phyloP scores from a whole-genome alignment of 2,329 filamentous ascomycete genomes.

The Penicillium sp. region DNA sequence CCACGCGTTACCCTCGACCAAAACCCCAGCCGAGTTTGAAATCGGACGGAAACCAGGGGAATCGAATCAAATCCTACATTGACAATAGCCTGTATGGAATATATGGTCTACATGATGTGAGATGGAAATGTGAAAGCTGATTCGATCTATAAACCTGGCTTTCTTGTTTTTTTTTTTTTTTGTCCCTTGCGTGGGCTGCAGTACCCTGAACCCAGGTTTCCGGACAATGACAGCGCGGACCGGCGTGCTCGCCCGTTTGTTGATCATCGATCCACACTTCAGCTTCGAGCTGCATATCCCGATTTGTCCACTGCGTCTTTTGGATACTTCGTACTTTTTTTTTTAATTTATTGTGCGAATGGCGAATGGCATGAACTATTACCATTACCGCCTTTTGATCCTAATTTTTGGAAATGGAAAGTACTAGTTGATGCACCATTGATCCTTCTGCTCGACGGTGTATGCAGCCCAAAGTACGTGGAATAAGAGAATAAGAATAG shows the following conservation, averaged over 20 bases:
- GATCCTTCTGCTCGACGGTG: not conserved
- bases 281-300: not conserved
- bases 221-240: slow-evolving; percentile 18
- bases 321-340: not conserved
- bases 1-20: slow-evolving; percentile 6
- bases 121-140: slow-evolving; percentile 10
- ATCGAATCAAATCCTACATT: not conserved
- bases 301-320: too few relatives aligned
- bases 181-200: slow-evolving; percentile 21
- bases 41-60: not conserved
- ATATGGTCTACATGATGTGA: slow-evolving; percentile 14
- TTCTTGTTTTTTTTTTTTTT: not conserved
- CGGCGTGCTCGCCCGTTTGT: slow-evolving; percentile 19
- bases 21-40: slow-evolving; percentile 8
- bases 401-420: not conserved
- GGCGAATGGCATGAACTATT: not conserved
- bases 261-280: slow-evolving; percentile 19
- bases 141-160: slow-evolving; percentile 11
- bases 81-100: not conserved
- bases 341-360: not conserved
- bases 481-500: not conserved
- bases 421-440: slow-evolving; percentile 4
- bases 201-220: not conserved
- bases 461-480: not conserved
- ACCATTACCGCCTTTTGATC: slow-evolving; percentile 1